Evolutionary conservation across 176 grass and related monocot species (phyloP).

Genomic region (Oryza officinalis): DNA sequence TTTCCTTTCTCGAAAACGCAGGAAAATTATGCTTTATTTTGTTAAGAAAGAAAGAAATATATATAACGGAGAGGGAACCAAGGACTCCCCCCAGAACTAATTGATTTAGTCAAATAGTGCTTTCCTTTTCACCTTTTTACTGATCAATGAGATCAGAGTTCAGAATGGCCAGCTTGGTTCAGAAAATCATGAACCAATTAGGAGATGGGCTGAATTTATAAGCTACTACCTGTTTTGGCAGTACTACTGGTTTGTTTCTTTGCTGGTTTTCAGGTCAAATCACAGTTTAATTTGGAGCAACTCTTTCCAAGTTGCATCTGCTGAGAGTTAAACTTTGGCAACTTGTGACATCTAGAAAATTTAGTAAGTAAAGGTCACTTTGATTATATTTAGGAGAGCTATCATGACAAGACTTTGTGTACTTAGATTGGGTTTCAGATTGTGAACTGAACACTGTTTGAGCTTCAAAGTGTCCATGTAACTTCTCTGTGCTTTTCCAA

Average conservation of each 20-base stretch:
- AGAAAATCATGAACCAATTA: background rate
- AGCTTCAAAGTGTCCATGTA: background rate
- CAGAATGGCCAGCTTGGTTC: background rate
- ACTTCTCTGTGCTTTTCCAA: background rate
- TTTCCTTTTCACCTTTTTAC: slow-evolving; percentile 19
- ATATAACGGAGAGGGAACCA: too few relatives aligned
- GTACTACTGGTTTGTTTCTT: background rate
- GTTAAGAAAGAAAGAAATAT: too few relatives aligned
- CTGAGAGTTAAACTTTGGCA: background rate
- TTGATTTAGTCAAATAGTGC: background rate
- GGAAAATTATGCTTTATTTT: too few relatives aligned
- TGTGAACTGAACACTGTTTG: background rate
- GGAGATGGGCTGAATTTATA: background rate
- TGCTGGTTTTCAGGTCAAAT: background rate
- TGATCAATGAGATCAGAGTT: background rate
- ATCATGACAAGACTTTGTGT: background rate
- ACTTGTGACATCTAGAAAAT: background rate
- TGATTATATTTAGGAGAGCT: background rate
- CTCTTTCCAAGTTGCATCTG: background rate
- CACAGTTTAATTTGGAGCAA: background rate
- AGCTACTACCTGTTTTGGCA: background rate
- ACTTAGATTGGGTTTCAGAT: background rate
- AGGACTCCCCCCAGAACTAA: too few relatives aligned
- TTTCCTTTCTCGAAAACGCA: too few relatives aligned
- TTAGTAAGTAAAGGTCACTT: background rate